These are phyloP conservation scores for Phytomonas sp. DNA, from an alignment of 208 protist species.

Conservation along the genomic window DNA sequence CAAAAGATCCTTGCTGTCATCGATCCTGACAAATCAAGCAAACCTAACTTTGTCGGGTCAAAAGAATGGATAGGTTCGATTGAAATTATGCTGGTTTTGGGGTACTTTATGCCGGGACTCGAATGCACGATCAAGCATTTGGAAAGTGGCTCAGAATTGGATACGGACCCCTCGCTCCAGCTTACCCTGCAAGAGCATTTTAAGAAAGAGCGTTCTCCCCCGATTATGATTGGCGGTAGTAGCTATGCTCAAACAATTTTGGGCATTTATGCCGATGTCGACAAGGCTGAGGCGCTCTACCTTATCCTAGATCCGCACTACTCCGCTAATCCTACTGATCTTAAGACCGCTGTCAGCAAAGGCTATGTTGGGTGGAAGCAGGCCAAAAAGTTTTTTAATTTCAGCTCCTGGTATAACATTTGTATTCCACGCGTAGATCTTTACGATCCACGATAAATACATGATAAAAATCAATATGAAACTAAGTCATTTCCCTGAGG, in stretches of 20 bases:
- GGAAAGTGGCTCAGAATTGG: constrained; percentile 73
- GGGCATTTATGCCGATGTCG: constrained; percentile 82
- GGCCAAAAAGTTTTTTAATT: constrained; percentile 72
- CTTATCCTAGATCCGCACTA: constrained; percentile 94
- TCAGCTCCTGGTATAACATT: constrained; percentile 91
- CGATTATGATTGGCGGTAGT: constrained; percentile 95
- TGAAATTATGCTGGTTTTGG: constrained; percentile 87
- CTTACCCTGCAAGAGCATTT: constrained; percentile 82
- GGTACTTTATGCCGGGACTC: constrained; percentile 60
- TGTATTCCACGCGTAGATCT: constrained; percentile 75
- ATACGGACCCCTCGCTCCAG: constrained; percentile 60
- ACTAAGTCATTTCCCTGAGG: not conserved
- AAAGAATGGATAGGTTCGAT: constrained; percentile 94
- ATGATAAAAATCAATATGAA: not conserved
- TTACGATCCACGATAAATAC: constrained; percentile 52
- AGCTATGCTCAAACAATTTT: constrained; percentile 93
- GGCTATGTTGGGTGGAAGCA: constrained; percentile 89
- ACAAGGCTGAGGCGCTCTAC: constrained; percentile 75
- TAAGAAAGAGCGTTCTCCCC: constrained; percentile 47
- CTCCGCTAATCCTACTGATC: constrained; percentile 54
- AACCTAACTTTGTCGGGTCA: constrained; percentile 83
- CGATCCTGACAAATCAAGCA: constrained; percentile 73
- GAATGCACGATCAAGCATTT: constrained; percentile 86
- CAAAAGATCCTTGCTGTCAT: constrained; percentile 77
- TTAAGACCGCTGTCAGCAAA: constrained; percentile 76